Base-by-base conservation (phyloP, 2,329 filamentous ascomycete genomes). In the Didymella pinodella region DNA sequence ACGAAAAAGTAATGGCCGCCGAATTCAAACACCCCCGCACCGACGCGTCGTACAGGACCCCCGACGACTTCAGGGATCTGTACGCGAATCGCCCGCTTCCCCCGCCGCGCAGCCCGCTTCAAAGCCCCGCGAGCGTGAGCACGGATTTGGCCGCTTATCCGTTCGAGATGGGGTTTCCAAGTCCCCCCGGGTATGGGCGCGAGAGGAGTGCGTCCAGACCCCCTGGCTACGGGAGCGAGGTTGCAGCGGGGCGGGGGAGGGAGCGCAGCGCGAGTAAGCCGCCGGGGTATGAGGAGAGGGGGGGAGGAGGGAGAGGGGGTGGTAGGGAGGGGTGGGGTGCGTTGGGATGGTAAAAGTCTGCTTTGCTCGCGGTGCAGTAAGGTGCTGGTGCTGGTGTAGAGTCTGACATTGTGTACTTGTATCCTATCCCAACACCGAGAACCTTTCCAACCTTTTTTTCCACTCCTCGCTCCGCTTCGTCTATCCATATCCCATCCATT, bases 1-100 rank as follows among this genome's bases (percentile, higher is more conserved):
- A 72, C 58, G 70, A 73, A 41, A 72, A 72, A 36, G 61, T 65
- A 1, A 71, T 71, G 25, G 68, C 69, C 25, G 63, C 65, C 14
- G 72, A 73, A 10, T 68, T 72, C n/a, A 49, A 69, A 67, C 47
- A 65, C 44, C 20, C 54, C 12, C 45, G 16, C 18, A 48, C 32
- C 7, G 54, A 60, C 48, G 48, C 38, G 18, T 29, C 34, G 6
- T 40, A 54, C 26, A 22, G 32, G 20, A 22, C 20, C 20, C 20
- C 20, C 2, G 45, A 12, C 29, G 32, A 25, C 5, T 18, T n/a
- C 34, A 29, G 25, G 18, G 44, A 54, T 1, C 6, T 44, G 16
- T 51, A 54, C 25, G 22, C 28, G 3, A 34, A 45, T 14, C 34
- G 41, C 2, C 48, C 61, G 16, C 52, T 51, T 3, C 62, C 48